Percentiles rank a stretch among this genome's conserved stretches.
These are phyloP conservation scores for Lepidium campestre DNA, from an alignment of 441 rosid species.

Conservation along the genomic window DNA sequence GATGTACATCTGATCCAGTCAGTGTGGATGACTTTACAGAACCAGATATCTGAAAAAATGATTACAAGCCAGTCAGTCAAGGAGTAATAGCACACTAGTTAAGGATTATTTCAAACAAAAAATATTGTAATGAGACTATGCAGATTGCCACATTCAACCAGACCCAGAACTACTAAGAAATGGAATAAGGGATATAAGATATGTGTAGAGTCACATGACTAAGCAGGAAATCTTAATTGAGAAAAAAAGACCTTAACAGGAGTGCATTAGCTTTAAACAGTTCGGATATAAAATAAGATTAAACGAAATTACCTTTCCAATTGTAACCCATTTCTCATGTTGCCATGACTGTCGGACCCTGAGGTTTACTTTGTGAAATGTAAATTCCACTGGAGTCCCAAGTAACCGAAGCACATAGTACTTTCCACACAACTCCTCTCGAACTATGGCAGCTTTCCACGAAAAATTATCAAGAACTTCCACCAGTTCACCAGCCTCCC, in stretches of 20 bases:
- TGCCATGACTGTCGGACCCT: conserved; percentile 65
- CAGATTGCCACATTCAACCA: conserved; percentile 12
- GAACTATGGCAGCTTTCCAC: conserved; percentile 56
- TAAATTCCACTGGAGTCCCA: conserved; percentile 38
- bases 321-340: conserved; percentile 51
- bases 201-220: background rate
- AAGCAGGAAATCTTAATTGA: background rate
- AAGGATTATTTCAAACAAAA: background rate
- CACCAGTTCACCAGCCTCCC: conserved; percentile 55
- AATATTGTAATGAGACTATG: background rate
- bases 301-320: conserved; percentile 45
- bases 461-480: conserved; percentile 51
- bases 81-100: background rate
- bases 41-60: conserved; percentile 35
- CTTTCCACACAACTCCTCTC: conserved; percentile 31
- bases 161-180: background rate
- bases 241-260: background rate
- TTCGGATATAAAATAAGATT: background rate
- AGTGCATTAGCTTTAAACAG: background rate
- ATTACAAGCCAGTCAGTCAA: conserved; percentile 18
- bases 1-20: conserved; percentile 19
- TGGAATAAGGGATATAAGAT: background rate
- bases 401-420: conserved; percentile 43
- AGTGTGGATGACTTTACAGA: conserved; percentile 29
- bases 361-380: conserved; percentile 34